Evolutionary conservation across 176 grass and related monocot species (phyloP), one percentile per base, ranked within the genome.

Genomic region (Aegilops longissima): DNA sequence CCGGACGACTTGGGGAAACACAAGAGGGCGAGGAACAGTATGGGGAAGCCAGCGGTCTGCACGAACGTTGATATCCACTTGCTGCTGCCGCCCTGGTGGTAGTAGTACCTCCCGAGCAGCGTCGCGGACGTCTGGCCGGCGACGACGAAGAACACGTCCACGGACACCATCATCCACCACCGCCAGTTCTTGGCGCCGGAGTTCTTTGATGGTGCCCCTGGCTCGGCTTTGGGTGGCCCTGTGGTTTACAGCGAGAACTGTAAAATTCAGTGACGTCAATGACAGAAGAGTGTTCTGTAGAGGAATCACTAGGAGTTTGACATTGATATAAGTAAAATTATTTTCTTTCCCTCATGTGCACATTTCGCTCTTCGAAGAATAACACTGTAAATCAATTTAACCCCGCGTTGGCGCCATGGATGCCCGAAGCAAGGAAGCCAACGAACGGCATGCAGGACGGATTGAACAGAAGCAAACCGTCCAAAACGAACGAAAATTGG

Each of bases 71-170:
- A 52, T 49, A 98, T 66, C 93, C 96, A 98, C 79, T 84, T 92
- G 80, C 93, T 93, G 29, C 79, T 84, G 36, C 96, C 96, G 12
- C 96, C 96, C 90, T 98, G 90, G 36, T 83, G 58, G 78, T 95
- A 98, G 91, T 98, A 98, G 73, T 93, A 95, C 61, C 96, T 91
- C 34, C 88, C 93, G 5, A 95, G 86, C 7, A 98, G 66, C 12
- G 87, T 87, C 1, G 93, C 96, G 3, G 88, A 54, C 24, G 90
- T 92, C 78, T 98, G 88, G 35, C 96, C 93, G 3, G 36, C 80
- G 3, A 92, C 85, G 70, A 98, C 74, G 85, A 93, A 86, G 25
- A 95, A 78, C 10, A 86, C 84, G 77, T 98, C 86, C 12, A 81
- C 9, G 9, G 52, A 51, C 21, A 93, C 88, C 30, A 92, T 36